Evolutionary conservation across 148 eudicot species (phyloP), one percentile per base, ranked within the genome.

Genomic region (Camellia lanceoleosa): DNA sequence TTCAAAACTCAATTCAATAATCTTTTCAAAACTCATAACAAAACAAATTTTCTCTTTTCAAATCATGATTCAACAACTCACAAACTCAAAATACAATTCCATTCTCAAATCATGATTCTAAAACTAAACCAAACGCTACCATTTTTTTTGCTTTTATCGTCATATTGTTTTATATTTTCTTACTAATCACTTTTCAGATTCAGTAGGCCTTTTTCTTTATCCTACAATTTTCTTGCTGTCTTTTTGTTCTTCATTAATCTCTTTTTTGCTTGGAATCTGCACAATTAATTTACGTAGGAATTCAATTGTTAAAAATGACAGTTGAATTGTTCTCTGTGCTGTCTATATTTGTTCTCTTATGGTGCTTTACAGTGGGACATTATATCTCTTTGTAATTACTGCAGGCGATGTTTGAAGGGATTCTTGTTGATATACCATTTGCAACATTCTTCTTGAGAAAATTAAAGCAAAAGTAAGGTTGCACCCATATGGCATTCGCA

Each of bases 391-490:
- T 72, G 20, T 68, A 68, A 43, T 67, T 80, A 18, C 63, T 88
- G 89, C 85, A 96, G 99, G 99, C 99, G 58, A 91, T 96, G 99
- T 93, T 92, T 84, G 99, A 96, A 83, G 98, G 99, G 68, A 96
- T 96, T 85, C 93, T 96, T 80, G 99, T 96, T 78, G 99, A 96
- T 81, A 93, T 96, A 78, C 99, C 99, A 71, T 96, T 96, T 85
- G 97, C 99, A 14, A 93, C 97, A n/a, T 96, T 96, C 89, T 96
- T 96, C 89, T 85, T 96, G 86, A 96, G 99, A 89, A 96, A 96
- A 83, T 77, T 96, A 82, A 91, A 92, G 88, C 97, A 90, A 76
- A 96, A 93, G 98, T 96, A 89, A 93, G 92, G 42, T 49, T 49
- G 52, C 52, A 49, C 52, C 5, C 52, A 49, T 49, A 0, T 49